Conservation (phyloP, 345 rosid species). For the Arabidopsis arenosa region DNA sequence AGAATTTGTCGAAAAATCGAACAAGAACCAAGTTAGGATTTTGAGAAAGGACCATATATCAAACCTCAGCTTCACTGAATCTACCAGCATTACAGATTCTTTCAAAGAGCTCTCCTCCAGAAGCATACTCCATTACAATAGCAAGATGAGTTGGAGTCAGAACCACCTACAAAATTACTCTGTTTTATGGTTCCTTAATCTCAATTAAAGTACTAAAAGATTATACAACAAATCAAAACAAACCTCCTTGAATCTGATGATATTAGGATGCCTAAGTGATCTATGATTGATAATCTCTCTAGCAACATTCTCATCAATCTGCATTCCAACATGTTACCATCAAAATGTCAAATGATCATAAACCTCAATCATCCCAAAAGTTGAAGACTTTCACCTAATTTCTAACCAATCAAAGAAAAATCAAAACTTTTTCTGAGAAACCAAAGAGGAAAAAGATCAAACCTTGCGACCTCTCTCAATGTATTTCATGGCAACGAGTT, state of each 20-base stretch:
- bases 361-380: not conserved
- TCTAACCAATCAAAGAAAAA: not conserved
- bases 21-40: conserved; percentile 17
- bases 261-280: conserved; percentile 90
- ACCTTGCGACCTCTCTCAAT: conserved; percentile 95
- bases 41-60: not conserved
- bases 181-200: not conserved
- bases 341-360: conserved; percentile 12
- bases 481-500: conserved; percentile 92
- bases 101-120: conserved; percentile 93
- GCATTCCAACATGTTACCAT: conserved; percentile 7
- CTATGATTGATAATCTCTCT: conserved; percentile 97
- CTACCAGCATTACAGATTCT: conserved; percentile 86
- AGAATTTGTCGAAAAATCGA: conserved; percentile 1
- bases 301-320: conserved; percentile 95
- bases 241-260: conserved; percentile 90
- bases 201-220: not conserved
- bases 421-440: conserved; percentile 12
- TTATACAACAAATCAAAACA: conserved; percentile 1
- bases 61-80: conserved; percentile 95
- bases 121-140: conserved; percentile 92
- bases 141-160: conserved; percentile 88
- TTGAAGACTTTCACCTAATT: not conserved
- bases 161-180: conserved; percentile 57
- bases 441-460: conserved; percentile 26